Base-by-base conservation (phyloP, 2,329 filamentous ascomycete genomes). In the Aspergillus udagawae region DNA sequence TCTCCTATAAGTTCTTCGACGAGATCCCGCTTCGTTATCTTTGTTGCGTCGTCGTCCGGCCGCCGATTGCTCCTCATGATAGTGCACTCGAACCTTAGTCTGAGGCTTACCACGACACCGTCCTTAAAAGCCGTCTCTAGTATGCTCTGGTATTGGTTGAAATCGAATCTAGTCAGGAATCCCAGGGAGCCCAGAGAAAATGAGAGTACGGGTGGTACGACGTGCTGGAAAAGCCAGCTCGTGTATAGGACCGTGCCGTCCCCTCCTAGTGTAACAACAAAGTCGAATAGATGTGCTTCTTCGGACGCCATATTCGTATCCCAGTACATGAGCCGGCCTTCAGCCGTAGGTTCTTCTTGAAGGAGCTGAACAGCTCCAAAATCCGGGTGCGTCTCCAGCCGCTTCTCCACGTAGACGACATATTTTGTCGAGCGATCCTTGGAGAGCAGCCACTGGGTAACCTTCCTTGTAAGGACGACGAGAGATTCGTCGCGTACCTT, bases 221-320 rank as follows among this genome's bases (percentile, higher is more conserved):
- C 89, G 45, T 90, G 86, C 77, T 99, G 94, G 72, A 99, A 99
- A 1, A 99, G 81, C 92, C 93, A 97, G 69, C 91, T 96, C 3
- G 93, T 90, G 70, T 96, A 97, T 10, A 99, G 80, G 6, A 99
- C 93, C 0, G 94, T 99, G n/a, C 94, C 94, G 70, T 99, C 94
- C 12, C 94, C 94, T 51, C 92, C 92, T 3, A 96, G 83, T 0
- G 93, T 95, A 49, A 99, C 85, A 52, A 95, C 87, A 68, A 99
- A 95, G 74, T 99, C 94, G 70, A 97, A 97, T 0, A 86, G 88
- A 66, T 96, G 91, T 3, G 93, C 93, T 58, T 87, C 83, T 44
- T 85, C 81, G 50, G 83, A 82, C 65, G 92, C 96, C 69, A 97
- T 86, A 54, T 87, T 82, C 59, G 89, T 85, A 48, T 88, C 87